Evolutionary conservation across 768 basidiomycete species (phyloP).

Genomic region (Russula sp.): DNA sequence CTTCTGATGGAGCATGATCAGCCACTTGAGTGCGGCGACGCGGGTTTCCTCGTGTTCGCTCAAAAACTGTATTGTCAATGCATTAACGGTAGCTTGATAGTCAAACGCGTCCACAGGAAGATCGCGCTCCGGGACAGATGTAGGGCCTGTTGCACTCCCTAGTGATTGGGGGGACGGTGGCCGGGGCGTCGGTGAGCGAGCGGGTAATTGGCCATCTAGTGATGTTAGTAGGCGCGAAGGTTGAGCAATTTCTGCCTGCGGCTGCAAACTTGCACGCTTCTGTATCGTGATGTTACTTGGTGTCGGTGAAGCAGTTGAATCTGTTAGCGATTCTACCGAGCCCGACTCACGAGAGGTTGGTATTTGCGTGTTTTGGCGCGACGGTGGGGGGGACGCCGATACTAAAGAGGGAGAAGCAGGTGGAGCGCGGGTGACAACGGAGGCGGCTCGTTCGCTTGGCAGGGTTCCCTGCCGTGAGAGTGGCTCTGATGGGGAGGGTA

Average conservation of each 20-base stretch:
- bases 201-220: constrained; percentile 4
- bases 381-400: constrained; percentile 34
- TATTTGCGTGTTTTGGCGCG: constrained; percentile 41
- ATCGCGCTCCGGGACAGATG: constrained; percentile 36
- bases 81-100: constrained; percentile 88
- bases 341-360: constrained; percentile 38
- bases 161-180: constrained; percentile 23
- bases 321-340: constrained; percentile 39
- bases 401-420: constrained; percentile 52
- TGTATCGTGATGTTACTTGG: constrained; percentile 22
- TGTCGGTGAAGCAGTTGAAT: constrained; percentile 25
- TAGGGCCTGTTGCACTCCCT: constrained; percentile 23
- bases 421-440: constrained; percentile 28
- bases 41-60: constrained; percentile 96
- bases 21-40: constrained; percentile 93
- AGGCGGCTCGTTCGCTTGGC: constrained; percentile 23
- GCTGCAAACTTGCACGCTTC: constrained; percentile 18
- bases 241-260: neutral
- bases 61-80: constrained; percentile 86
- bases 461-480: constrained; percentile 29
- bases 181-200: constrained; percentile 28
- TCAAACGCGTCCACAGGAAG: constrained; percentile 63
- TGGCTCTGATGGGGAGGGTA: constrained; percentile 64
- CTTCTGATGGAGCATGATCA: constrained; percentile 97
- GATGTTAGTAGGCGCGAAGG: constrained; percentile 2